These are phyloP conservation scores for Sporisorium iseilematis-ciliati DNA, from an alignment of 1,284 basidiomycete genomes.

Conservation along the genomic window DNA sequence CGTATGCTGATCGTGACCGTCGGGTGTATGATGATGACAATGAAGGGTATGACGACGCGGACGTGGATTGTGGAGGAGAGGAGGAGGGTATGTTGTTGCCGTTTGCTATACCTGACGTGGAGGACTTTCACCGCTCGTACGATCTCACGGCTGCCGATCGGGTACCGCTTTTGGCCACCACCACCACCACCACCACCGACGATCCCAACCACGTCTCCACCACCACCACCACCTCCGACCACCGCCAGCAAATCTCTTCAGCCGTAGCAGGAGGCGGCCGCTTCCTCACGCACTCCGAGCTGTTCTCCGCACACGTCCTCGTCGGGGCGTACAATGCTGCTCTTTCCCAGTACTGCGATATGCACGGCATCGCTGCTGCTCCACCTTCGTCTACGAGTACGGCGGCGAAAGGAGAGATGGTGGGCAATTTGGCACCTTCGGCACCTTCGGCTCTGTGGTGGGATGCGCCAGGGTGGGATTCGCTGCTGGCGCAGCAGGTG, in stretches of 20 bases:
- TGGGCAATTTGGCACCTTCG: too few relatives aligned
- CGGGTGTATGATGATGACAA: background rate
- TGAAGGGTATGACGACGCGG: conserved; percentile 1
- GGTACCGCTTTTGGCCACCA: background rate
- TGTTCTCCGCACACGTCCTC: conserved; percentile 12
- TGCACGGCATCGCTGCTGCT: conserved; percentile 8
- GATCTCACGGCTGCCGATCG: background rate
- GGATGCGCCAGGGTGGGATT: conserved; percentile 22
- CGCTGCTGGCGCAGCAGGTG: conserved; percentile 28
- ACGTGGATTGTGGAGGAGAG: conserved; percentile 1
- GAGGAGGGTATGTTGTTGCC: background rate
- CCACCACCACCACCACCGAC: too few relatives aligned
- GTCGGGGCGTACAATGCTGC: conserved; percentile 20
- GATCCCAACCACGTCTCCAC: too few relatives aligned
- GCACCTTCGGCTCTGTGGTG: conserved; percentile 26
- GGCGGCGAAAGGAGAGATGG: background rate
- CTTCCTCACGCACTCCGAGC: conserved; percentile 21
- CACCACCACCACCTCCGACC: background rate
- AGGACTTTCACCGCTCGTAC: conserved; percentile 18
- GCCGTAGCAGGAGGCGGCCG: conserved; percentile 35
- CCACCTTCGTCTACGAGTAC: background rate
- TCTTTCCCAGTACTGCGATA: conserved; percentile 4
- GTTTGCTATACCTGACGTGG: conserved; percentile 31
- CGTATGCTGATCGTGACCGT: too few relatives aligned
- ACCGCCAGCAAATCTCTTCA: conserved; percentile 27